Conservation (phyloP, 2,329 filamentous ascomycete genomes). For the Aspergillus alliaceus region DNA sequence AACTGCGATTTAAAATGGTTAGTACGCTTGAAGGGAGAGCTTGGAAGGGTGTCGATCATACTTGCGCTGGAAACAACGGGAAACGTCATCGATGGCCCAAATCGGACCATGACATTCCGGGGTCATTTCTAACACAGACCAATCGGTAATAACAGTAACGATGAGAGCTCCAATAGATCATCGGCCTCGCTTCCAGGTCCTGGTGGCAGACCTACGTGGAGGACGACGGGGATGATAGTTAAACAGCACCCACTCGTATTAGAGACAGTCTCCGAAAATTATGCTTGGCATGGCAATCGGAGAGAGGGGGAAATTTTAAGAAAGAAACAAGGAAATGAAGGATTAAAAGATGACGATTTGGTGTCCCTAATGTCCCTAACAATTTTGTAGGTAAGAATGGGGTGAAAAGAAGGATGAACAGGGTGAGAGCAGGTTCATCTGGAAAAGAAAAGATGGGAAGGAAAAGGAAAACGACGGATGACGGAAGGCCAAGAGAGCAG, state of each 20-base stretch:
- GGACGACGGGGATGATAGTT: not conserved
- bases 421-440: not conserved
- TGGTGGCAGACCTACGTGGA: not conserved
- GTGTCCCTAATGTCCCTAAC: too few species aligned
- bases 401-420: not conserved
- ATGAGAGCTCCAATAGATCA: conserved; percentile 8
- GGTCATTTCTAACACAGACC: conserved; percentile 46
- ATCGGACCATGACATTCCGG: conserved; percentile 57
- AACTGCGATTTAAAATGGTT: conserved; percentile 50
- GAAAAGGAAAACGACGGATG: not conserved
- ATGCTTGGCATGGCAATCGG: conserved; percentile 27
- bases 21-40: not conserved
- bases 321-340: not conserved
- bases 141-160: not conserved
- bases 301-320: not conserved
- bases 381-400: not conserved
- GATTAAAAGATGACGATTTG: conserved; percentile 1
- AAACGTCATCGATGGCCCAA: conserved; percentile 64
- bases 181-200: conserved; percentile 7
- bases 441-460: not conserved
- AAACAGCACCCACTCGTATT: conserved; percentile 10
- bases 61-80: conserved; percentile 60
- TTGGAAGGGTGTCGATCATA: conserved; percentile 32
- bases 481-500: not conserved
- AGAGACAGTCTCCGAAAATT: conserved; percentile 16